A percentile compares a stretch with the other conserved stretches of the same genome.
Conservation (phyloP, 2,329 filamentous ascomycete species). For the Ophiocordyceps sinensis region DNA sequence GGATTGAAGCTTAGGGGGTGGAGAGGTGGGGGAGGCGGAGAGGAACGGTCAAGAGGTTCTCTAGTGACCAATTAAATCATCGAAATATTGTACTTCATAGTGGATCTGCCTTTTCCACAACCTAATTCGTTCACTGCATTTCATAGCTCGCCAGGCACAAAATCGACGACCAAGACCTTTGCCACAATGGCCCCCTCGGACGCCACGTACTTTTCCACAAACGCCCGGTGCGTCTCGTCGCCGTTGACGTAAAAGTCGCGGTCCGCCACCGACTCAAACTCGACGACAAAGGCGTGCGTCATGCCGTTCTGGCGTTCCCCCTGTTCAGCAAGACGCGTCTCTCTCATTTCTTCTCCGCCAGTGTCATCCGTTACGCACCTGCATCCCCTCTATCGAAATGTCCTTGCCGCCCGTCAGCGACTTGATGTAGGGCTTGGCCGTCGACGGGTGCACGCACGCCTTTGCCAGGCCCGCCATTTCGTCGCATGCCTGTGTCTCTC, state of each 20-base stretch:
- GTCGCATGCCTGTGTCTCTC: constrained; percentile 5
- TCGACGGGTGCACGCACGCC: constrained; percentile 45
- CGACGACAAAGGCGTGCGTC: constrained; percentile 54
- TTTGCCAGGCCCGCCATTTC: constrained; percentile 34
- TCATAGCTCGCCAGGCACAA: constrained; percentile 34
- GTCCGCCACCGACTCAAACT: constrained; percentile 50
- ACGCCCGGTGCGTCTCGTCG: constrained; percentile 49
- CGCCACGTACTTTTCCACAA: constrained; percentile 33
- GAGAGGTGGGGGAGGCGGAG: no score
- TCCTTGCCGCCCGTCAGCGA: constrained; percentile 44
- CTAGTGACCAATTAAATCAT: no score
- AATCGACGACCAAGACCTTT: constrained; percentile 46
- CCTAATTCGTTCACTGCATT: no score
- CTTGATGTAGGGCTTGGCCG: constrained; percentile 45
- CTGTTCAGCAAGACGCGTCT: background rate
- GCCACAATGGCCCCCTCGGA: background rate
- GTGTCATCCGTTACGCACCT: constrained; percentile 25
- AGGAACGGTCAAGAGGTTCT: no score
- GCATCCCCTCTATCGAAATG: constrained; percentile 44
- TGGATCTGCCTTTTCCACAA: no score
- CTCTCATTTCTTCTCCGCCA: background rate
- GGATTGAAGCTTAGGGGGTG: no score
- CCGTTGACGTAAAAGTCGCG: constrained; percentile 52
- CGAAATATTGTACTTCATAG: no score
- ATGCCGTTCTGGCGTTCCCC: constrained; percentile 35